Base-by-base conservation (phyloP, 176 grass and related monocot species). In the Triticum dicoccoides region DNA sequence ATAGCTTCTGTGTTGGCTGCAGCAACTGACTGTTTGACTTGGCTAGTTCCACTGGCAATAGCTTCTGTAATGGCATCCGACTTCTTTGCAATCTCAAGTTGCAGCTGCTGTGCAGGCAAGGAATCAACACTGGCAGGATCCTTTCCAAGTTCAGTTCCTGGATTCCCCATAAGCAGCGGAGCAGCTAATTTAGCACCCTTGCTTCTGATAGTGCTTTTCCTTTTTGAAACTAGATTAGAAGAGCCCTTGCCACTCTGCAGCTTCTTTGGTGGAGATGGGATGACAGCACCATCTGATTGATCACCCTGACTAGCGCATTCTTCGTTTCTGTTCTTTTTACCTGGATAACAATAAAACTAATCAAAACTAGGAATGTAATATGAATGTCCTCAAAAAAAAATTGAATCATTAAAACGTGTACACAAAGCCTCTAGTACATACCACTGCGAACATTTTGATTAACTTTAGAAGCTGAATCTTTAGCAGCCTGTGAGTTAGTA, bases 181-280 rank as follows among this genome's bases (percentile, higher is more conserved):
- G 85, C 66, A 80, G 74, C 74, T 83, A 72, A 33, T 73, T 80
- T 80, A 49, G 47, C 75, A 68, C 81, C 89, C 27, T 84, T 61
- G 45, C 64, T 91, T 84, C 68, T 84, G 47, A 68, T 68, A 51
- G 81, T 68, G 20, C 59, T 41, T 69, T 80, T 74, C 61, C 80
- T 84, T 80, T 84, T 74, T 38, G 80, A 79, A 84, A 78, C 37
- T 49, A 62, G 34, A 80, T 80, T 61, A 61, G 76, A 87, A 76
- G 68, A 64, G 21, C 49, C 33, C 41, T 87, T 87, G 74, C 76
- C 82, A 44, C 12, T 84, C 45, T 84, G 85, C 45, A 91, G 81
- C 45, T 87, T 91, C 68, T 91, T 84, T 24, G 80, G 37, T 56
- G 81, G 85, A 84, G 89, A 91, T 87, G 76, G 61, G 21, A 87